Evolutionary conservation across 1,139 yeast species (phyloP), one percentile per base, ranked within the genome.

Genomic region (Waltiozyma solani): DNA sequence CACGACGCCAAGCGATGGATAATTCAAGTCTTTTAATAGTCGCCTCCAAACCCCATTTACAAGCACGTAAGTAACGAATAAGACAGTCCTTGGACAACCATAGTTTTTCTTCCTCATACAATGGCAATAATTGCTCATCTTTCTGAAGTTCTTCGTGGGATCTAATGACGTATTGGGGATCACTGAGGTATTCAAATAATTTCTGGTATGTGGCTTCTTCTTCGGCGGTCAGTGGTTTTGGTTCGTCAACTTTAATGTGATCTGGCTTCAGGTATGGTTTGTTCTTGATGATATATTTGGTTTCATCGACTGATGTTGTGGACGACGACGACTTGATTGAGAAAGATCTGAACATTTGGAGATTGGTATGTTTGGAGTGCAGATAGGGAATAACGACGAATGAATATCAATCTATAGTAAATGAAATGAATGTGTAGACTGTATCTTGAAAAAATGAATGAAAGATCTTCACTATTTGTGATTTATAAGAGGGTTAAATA

Each of bases 81-180:
- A 91, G 69, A 55, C 97, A 91, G 57, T 91, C 97, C 49, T 80
- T 72, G 4, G 96, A 83, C 38, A 91, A 64, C 96, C 97, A 91
- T 1, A 94, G 84, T 54, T 75, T 76, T 57, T 91, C 97, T 41
- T 67, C 73, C 14, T 64, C 73, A 3, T 69, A 57, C 26, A 84
- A 54, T 3, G 73, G 69, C 14, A 48, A 42, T 32, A 51, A 53
- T 44, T 54, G 56, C 34, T 32, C 40, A 15, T 41, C 45, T 34
- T 54, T 46, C 36, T 54, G 55, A 35, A 57, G 54, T 49, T 66
- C 69, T 11, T 59, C 51, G n/a, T 59, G 52, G 2, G 74, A 66
- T 30, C 32, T 30, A 40, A 71, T 53, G 36, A 55, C 55, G 32
- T 73, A 59, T 7, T 66, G 71, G 1, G 68, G 64, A 37, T 69